Evolutionary conservation across 2,329 filamentous ascomycete genomes (phyloP).

Genomic region (Aspergillus quadrilineatus): DNA sequence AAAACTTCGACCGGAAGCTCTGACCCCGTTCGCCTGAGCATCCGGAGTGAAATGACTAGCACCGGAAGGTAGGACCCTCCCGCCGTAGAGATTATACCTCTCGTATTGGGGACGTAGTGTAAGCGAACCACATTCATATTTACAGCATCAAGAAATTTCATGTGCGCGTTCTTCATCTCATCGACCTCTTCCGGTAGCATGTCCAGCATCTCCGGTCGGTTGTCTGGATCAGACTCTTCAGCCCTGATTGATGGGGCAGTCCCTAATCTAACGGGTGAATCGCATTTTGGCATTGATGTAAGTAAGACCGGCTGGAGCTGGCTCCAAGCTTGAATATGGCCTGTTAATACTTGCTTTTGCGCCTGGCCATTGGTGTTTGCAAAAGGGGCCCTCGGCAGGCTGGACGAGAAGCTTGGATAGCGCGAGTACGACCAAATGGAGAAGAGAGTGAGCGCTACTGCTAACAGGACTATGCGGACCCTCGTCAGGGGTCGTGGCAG

Average conservation of each 20-base stretch:
- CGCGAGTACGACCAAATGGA: conserved; percentile 20
- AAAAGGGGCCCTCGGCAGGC: neutral
- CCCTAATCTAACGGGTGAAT: conserved; percentile 28
- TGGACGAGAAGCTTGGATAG: conserved; percentile 10
- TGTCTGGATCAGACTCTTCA: conserved; percentile 26
- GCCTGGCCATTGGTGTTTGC: neutral
- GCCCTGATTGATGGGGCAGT: conserved; percentile 29
- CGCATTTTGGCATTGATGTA: conserved; percentile 30
- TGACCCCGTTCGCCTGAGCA: conserved; percentile 47
- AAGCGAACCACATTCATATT: conserved; percentile 29
- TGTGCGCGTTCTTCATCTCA: conserved; percentile 36
- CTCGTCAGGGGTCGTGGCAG: conserved; percentile 19
- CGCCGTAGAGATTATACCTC: conserved; percentile 49
- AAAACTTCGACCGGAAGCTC: conserved; percentile 49
- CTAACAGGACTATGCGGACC: conserved; percentile 21
- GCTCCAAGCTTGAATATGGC: conserved; percentile 36
- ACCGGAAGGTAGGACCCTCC: conserved; percentile 46
- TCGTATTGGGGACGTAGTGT: conserved; percentile 34
- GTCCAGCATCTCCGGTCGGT: conserved; percentile 32
- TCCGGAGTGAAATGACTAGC: conserved; percentile 45
- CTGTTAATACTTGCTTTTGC: conserved; percentile 9
- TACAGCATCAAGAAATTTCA: conserved; percentile 35
- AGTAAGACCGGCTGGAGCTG: conserved; percentile 34
- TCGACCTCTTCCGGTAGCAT: conserved; percentile 31
- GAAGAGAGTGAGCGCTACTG: conserved; percentile 14